A percentile compares a stretch with the other conserved stretches of the same genome.
Conservation (phyloP, 345 rosid genomes). For the Trapa incisa region DNA sequence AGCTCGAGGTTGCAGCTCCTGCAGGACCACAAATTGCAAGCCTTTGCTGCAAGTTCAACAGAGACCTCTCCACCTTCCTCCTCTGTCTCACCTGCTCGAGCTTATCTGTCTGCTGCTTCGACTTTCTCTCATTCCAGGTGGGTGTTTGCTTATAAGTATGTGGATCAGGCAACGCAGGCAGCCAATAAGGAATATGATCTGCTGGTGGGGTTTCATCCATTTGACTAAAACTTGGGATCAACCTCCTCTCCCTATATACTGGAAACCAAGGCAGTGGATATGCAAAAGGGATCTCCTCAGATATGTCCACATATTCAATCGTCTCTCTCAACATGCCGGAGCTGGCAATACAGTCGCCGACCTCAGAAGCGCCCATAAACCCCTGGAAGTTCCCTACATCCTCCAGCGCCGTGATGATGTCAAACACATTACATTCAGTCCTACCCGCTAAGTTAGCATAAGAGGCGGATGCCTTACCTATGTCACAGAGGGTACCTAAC, state of each 20-base stretch:
- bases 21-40: constrained; percentile 32
- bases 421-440: constrained; percentile 67
- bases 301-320: constrained; percentile 33
- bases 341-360: constrained; percentile 24
- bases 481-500: constrained; percentile 50
- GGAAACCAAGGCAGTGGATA: constrained; percentile 69
- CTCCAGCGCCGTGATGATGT: constrained; percentile 52
- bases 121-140: constrained; percentile 68
- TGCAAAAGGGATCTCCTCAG: constrained; percentile 50
- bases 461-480: constrained; percentile 51
- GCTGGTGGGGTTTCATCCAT: constrained; percentile 72
- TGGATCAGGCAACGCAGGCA: constrained; percentile 94
- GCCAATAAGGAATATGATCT: constrained; percentile 78
- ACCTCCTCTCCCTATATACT: constrained; percentile 27
- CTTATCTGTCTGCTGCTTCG: constrained; percentile 68
- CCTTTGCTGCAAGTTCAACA: constrained; percentile 85
- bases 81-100: constrained; percentile 84
- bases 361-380: constrained; percentile 22
- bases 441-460: constrained; percentile 75
- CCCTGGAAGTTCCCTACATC: constrained; percentile 37
- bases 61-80: constrained; percentile 82
- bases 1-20: constrained; percentile 31
- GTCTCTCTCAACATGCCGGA: constrained; percentile 38
- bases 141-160: constrained; percentile 77
- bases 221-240: constrained; percentile 67